phyloP scores from a whole-genome alignment of 169 alveolate species.

The Perkinsus olseni region DNA sequence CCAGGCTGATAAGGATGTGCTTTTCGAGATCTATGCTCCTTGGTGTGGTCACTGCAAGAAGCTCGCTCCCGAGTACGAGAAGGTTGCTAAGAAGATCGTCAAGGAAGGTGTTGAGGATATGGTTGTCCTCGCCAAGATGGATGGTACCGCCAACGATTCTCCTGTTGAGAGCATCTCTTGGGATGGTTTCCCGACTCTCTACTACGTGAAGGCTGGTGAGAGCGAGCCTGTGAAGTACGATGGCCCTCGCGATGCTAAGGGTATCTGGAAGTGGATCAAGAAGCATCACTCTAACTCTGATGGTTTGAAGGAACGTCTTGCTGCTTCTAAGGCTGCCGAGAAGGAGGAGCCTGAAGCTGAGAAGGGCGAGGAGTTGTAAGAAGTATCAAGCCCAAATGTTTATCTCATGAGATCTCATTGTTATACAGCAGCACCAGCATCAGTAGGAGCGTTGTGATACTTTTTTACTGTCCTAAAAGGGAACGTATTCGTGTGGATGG shows the following conservation, averaged over 20 bases:
- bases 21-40: constrained; percentile 90
- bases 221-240: constrained; percentile 33
- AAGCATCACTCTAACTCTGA: not conserved
- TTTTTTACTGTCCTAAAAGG: not conserved
- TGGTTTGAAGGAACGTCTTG: not conserved
- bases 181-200: constrained; percentile 40
- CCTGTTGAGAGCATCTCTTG: constrained; percentile 44
- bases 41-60: constrained; percentile 95
- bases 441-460: not conserved
- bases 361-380: not conserved
- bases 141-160: constrained; percentile 76
- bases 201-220: constrained; percentile 37
- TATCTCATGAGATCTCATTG: not conserved
- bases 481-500: too few species aligned
- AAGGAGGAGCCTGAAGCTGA: not conserved
- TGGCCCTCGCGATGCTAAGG: constrained; percentile 11
- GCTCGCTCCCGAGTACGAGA: constrained; percentile 69
- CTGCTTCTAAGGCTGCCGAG: not conserved
- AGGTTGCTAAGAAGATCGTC: constrained; percentile 55
- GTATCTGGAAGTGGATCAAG: not conserved
- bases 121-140: constrained; percentile 79
- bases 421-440: not conserved
- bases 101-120: constrained; percentile 36
- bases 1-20: constrained; percentile 70
- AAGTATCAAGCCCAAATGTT: not conserved